A percentile compares a stretch with the other conserved stretches of the same genome.
Evolutionary conservation across 139 green algal species (phyloP).

Genomic region (Edaphochlamys debaryana): DNA sequence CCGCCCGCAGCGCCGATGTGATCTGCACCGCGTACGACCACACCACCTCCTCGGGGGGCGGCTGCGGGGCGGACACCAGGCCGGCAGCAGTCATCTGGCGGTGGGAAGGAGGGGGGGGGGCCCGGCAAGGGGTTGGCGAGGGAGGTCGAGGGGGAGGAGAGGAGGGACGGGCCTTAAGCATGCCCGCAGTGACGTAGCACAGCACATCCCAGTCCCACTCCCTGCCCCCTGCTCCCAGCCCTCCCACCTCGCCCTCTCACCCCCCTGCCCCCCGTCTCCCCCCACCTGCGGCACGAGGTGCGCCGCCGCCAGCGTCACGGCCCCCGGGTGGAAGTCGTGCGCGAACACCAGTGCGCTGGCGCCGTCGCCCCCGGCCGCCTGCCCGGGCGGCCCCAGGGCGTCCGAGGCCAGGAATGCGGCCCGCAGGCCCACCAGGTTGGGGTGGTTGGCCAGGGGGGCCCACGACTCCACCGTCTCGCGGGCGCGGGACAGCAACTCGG

Average conservation of each 20-base stretch:
- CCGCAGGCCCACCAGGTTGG: constrained; percentile 71
- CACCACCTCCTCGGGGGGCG: constrained; percentile 78
- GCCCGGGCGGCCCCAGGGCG: background rate
- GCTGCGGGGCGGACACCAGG: constrained; percentile 42
- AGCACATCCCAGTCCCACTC: too few species aligned
- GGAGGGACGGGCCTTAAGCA: too few species aligned
- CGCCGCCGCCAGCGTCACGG: constrained; percentile 61
- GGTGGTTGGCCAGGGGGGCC: constrained; percentile 72
- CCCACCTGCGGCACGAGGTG: constrained; percentile 41
- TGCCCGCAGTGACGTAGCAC: too few species aligned
- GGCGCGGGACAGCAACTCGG: constrained; percentile 73
- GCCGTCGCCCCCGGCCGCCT: background rate
- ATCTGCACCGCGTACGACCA: constrained; percentile 86
- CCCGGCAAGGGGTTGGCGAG: too few species aligned
- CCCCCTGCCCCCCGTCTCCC: too few species aligned
- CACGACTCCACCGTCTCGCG: constrained; percentile 73
- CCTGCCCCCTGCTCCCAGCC: too few species aligned
- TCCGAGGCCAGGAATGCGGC: constrained; percentile 81
- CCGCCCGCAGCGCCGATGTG: constrained; percentile 67
- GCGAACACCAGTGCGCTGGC: constrained; percentile 56
- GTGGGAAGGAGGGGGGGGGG: background rate
- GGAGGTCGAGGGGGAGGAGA: too few species aligned
- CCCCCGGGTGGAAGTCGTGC: constrained; percentile 77
- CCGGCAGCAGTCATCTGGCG: constrained; percentile 43
- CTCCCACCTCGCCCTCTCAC: too few species aligned